Evolutionary conservation across 2,329 filamentous ascomycete genomes (phyloP).

Genomic region (Cryoendolithus antarcticus): DNA sequence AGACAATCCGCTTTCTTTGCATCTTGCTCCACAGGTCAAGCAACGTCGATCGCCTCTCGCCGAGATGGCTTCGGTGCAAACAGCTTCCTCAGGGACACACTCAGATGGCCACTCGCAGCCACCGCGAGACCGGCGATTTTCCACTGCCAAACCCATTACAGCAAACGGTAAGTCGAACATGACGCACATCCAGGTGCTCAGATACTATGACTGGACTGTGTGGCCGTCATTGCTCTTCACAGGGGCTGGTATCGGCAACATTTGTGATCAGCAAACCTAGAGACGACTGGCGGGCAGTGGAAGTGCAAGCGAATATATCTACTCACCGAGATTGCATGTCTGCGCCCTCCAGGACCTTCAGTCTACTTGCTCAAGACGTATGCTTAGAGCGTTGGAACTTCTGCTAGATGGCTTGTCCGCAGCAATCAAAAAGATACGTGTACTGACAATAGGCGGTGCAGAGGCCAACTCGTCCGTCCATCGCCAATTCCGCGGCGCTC

Average conservation of each 20-base stretch:
- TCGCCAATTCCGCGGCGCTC: conserved; percentile 75
- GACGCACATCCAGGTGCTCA: neutral
- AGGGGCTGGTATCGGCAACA: too few relatives aligned
- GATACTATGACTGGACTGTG: neutral
- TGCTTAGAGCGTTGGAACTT: neutral
- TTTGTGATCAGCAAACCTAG: too few relatives aligned
- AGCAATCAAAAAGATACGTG: neutral
- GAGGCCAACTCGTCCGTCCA: conserved; percentile 76
- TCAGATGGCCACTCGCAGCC: too few relatives aligned
- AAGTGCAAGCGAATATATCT: too few relatives aligned
- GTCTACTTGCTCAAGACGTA: neutral
- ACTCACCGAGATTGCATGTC: too few relatives aligned
- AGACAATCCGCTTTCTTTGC: too few relatives aligned
- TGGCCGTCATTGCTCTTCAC: neutral
- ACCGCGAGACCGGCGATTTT: conserved; percentile 24
- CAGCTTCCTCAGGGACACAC: too few relatives aligned
- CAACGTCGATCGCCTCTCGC: too few relatives aligned
- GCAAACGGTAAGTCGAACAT: conserved; percentile 28
- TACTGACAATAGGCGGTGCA: conserved; percentile 25
- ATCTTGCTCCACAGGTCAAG: too few relatives aligned
- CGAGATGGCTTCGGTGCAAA: too few relatives aligned
- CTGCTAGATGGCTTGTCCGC: conserved; percentile 1
- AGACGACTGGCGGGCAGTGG: too few relatives aligned
- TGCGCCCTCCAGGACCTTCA: too few relatives aligned
- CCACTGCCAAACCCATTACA: conserved; percentile 31